These are phyloP conservation scores for Dryadomyces quercivorus DNA, from an alignment of 2,329 filamentous ascomycete species.

Conservation along the genomic window DNA sequence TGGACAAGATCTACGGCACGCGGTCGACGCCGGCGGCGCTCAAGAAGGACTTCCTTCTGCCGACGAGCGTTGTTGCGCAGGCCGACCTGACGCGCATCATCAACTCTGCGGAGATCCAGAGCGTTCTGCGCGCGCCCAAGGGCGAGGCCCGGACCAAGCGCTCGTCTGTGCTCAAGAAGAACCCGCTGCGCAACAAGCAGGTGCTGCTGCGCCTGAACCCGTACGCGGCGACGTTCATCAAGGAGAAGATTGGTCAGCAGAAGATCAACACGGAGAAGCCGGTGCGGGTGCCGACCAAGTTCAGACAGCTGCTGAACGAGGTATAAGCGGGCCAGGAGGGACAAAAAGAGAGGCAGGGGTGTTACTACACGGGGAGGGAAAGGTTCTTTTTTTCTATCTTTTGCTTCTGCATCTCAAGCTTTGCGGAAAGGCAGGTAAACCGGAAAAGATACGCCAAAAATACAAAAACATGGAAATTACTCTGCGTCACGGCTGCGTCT, in stretches of 20 bases:
- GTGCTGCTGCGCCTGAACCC: slow-evolving; percentile 97
- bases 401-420: neutral
- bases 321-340: slow-evolving; percentile 3
- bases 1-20: slow-evolving; percentile 93
- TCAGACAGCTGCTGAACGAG: slow-evolving; percentile 17
- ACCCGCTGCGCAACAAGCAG: slow-evolving; percentile 98
- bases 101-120: slow-evolving; percentile 98
- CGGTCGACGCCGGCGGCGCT: slow-evolving; percentile 79
- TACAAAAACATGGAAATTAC: slow-evolving; percentile 9
- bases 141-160: slow-evolving; percentile 86
- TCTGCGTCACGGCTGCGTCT: neutral
- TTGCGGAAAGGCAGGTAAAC: neutral
- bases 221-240: slow-evolving; percentile 81
- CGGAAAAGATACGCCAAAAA: slow-evolving; percentile 5
- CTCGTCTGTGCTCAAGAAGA: slow-evolving; percentile 95
- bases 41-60: slow-evolving; percentile 99
- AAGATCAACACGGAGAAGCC: slow-evolving; percentile 26
- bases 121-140: slow-evolving; percentile 83
- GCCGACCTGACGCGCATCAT: slow-evolving; percentile 94
- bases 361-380: neutral
- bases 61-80: slow-evolving; percentile 84
- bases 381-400: neutral
- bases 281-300: slow-evolving; percentile 12
- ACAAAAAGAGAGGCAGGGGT: neutral
- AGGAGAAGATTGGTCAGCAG: slow-evolving; percentile 70